These are phyloP conservation scores for Alternaria atra DNA, from an alignment of 2,329 filamentous ascomycete species.

Conservation along the genomic window DNA sequence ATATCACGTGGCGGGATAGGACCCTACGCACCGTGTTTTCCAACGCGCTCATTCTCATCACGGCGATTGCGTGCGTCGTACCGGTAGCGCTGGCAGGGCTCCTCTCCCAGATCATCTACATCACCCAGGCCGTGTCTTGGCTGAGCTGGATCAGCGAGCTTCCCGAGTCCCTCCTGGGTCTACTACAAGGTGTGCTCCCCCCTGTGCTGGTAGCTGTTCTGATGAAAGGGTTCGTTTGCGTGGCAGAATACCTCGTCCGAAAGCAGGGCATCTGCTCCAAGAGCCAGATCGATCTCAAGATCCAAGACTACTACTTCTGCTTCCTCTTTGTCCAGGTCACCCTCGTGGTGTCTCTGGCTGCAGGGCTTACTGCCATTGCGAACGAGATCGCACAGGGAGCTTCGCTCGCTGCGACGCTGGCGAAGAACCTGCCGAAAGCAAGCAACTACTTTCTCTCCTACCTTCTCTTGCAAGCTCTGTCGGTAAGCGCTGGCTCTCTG, in stretches of 20 bases:
- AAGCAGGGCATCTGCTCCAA: constrained; percentile 15
- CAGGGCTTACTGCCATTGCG: constrained; percentile 18
- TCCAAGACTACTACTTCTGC: constrained; percentile 25
- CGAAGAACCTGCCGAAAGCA: constrained; percentile 27
- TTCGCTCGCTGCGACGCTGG: constrained; percentile 16
- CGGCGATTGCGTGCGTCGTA: constrained; percentile 7
- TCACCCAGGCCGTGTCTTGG: constrained; percentile 9
- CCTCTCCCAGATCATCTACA: constrained; percentile 22
- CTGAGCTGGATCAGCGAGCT: constrained; percentile 17
- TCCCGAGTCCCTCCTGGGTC: constrained; percentile 7
- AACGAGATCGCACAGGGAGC: constrained; percentile 12
- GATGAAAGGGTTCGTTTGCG: constrained; percentile 6
- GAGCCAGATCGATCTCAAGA: constrained; percentile 15
- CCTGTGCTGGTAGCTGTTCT: constrained; percentile 6
- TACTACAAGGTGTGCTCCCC: constrained; percentile 18
- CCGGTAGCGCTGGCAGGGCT: constrained; percentile 15
- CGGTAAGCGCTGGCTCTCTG: constrained; percentile 14
- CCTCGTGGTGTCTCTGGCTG: constrained; percentile 17
- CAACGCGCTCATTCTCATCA: constrained; percentile 9
- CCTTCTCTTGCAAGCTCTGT: constrained; percentile 22
- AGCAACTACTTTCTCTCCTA: constrained; percentile 31
- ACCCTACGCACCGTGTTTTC: constrained; percentile 14
- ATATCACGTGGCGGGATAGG: constrained; percentile 15
- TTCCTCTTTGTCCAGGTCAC: constrained; percentile 21
- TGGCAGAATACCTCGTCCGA: constrained; percentile 9